Evolutionary conservation across 768 basidiomycete species (phyloP).

Genomic region (Lepiota venenata): DNA sequence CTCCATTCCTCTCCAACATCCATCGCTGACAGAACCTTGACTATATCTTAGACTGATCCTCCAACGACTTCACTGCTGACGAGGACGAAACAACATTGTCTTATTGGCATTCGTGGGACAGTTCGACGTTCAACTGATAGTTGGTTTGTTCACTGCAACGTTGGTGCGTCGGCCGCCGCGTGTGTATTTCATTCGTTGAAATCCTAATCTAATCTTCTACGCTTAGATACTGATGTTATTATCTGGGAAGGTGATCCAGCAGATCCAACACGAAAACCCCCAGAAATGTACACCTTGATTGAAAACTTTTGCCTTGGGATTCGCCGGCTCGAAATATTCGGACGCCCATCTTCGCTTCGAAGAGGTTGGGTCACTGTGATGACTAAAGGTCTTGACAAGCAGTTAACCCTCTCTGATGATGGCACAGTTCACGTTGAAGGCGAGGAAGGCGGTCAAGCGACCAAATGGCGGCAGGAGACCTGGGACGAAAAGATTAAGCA

Average conservation of each 20-base stretch:
- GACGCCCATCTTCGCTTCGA: slow-evolving; percentile 65
- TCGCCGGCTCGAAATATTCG: slow-evolving; percentile 89
- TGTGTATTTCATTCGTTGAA: background rate
- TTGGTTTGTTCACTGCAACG: slow-evolving; percentile 98
- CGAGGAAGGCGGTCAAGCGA: slow-evolving; percentile 39
- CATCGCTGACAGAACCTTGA: slow-evolving; percentile 7
- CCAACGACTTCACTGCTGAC: slow-evolving; percentile 85
- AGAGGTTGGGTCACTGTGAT: slow-evolving; percentile 93
- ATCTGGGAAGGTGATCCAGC: slow-evolving; percentile 91
- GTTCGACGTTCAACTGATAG: slow-evolving; percentile 92
- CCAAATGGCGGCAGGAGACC: slow-evolving; percentile 54
- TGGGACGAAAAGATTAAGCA: slow-evolving; percentile 67
- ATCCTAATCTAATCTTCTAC: background rate
- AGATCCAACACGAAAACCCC: slow-evolving; percentile 86
- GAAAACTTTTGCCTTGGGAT: slow-evolving; percentile 97
- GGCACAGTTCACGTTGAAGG: slow-evolving; percentile 35
- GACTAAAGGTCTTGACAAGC: slow-evolving; percentile 57
- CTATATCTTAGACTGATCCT: slow-evolving; percentile 61
- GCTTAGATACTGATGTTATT: slow-evolving; percentile 88
- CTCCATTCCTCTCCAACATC: slow-evolving; percentile 3
- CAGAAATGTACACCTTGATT: slow-evolving; percentile 93
- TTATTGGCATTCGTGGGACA: slow-evolving; percentile 97
- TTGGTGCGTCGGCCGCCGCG: slow-evolving; percentile 52
- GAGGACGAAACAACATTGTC: slow-evolving; percentile 91
- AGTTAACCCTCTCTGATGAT: slow-evolving; percentile 33